Percentiles rank a stretch among this genome's conserved stretches.
These are phyloP conservation scores for Termitomyces heimii DNA, from an alignment of 768 basidiomycete species.

Conservation along the genomic window DNA sequence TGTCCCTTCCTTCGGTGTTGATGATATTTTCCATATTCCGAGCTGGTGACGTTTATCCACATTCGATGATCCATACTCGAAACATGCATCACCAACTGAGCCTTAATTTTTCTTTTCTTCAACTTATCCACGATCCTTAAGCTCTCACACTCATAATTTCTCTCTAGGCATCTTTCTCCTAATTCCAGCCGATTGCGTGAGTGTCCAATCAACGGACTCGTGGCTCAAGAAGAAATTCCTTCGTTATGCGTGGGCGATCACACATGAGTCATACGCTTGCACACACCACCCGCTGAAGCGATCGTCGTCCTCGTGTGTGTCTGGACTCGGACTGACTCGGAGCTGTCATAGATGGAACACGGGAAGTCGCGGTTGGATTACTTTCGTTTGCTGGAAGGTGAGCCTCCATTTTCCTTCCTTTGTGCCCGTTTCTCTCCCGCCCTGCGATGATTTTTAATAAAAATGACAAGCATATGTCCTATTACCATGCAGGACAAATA, in stretches of 20 bases:
- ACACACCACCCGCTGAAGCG: background rate
- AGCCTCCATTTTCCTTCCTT: slow-evolving; percentile 1
- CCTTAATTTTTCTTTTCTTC: slow-evolving; percentile 16
- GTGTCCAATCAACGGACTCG: background rate
- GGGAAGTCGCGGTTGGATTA: no score
- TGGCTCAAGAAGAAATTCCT: background rate
- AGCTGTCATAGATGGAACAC: background rate
- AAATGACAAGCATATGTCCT: slow-evolving; percentile 75
- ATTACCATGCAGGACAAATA: slow-evolving; percentile 51
- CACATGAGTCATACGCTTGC: background rate
- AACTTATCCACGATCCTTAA: background rate
- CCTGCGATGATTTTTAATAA: slow-evolving; percentile 44
- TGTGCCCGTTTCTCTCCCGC: slow-evolving; percentile 5
- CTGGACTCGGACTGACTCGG: background rate
- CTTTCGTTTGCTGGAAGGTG: background rate
- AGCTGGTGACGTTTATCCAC: slow-evolving; percentile 57
- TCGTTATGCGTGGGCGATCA: background rate
- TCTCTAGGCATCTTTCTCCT: background rate
- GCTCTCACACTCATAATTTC: background rate
- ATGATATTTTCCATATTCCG: slow-evolving; percentile 69
- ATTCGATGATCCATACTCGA: slow-evolving; percentile 65
- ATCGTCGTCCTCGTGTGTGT: no score
- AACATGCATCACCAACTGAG: slow-evolving; percentile 75
- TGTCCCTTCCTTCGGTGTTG: slow-evolving; percentile 25
- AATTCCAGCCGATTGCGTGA: background rate